These are phyloP conservation scores for Cyberlindnera mrakii DNA, from an alignment of 805 yeast species.

Conservation along the genomic window DNA sequence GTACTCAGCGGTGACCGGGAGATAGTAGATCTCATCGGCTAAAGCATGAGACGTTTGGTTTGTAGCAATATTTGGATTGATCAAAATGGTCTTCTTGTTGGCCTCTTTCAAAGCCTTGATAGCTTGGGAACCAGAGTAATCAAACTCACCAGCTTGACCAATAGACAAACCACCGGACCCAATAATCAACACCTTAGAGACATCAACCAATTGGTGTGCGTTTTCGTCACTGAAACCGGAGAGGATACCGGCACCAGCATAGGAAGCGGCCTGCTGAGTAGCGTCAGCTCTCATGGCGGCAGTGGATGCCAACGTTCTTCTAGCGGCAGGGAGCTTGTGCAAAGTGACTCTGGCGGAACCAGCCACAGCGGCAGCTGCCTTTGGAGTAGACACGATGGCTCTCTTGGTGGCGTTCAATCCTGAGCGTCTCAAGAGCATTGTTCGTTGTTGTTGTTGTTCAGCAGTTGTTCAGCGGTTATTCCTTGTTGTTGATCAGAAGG, in stretches of 20 bases:
- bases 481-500: too few species aligned
- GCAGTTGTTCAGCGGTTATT: too few species aligned
- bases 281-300: conserved; percentile 14
- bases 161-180: conserved; percentile 97
- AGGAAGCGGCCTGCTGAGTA: conserved; percentile 25
- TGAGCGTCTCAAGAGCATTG: conserved; percentile 23
- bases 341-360: conserved; percentile 4
- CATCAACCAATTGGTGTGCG: conserved; percentile 70
- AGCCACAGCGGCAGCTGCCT: conserved; percentile 5
- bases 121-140: conserved; percentile 96
- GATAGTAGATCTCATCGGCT: conserved; percentile 91
- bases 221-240: conserved; percentile 53
- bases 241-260: conserved; percentile 60
- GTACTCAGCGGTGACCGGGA: conserved; percentile 96
- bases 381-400: conserved; percentile 16
- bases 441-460: neutral
- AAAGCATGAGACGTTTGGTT: conserved; percentile 92
- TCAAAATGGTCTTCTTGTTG: conserved; percentile 74
- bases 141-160: conserved; percentile 98
- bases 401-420: conserved; percentile 22
- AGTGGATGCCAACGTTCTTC: conserved; percentile 12
- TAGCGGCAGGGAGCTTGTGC: conserved; percentile 7
- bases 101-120: conserved; percentile 93
- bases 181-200: conserved; percentile 78
- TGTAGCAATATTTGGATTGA: conserved; percentile 95